Percentiles rank a stretch among this genome's conserved stretches.
Conservation (phyloP, 2,329 filamentous ascomycete genomes). For the Neopestalotiopsis sp. region DNA sequence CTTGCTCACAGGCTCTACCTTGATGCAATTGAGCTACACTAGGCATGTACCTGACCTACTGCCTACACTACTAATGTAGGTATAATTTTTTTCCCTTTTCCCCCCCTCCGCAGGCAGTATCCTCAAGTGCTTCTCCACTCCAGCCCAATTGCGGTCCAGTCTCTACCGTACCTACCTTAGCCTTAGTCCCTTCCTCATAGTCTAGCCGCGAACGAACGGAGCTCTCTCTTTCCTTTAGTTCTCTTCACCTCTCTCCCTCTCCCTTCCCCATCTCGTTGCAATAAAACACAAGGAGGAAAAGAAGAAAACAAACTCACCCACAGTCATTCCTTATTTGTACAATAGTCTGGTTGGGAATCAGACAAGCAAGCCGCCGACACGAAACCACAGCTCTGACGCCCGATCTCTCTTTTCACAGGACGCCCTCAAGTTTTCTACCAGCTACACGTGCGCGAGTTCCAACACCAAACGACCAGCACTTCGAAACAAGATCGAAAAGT, state of each 20-base stretch:
- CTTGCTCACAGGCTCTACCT: no score
- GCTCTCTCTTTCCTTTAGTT: not conserved
- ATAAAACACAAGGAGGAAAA: not conserved
- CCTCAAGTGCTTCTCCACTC: no score
- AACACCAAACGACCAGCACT: not conserved
- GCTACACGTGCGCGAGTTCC: not conserved
- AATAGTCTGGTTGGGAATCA: not conserved
- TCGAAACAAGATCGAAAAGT: not conserved
- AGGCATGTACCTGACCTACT: no score
- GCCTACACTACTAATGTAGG: no score
- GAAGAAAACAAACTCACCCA: conserved; percentile 2
- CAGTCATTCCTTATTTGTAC: conserved; percentile 11
- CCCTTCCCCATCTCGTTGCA: not conserved
- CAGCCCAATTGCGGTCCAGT: not conserved
- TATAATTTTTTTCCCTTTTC: no score
- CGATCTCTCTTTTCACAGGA: not conserved
- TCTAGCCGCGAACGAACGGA: not conserved
- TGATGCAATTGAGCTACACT: no score
- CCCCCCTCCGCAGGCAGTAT: no score
- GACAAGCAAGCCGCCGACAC: not conserved
- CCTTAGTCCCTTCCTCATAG: not conserved
- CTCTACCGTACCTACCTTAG: not conserved
- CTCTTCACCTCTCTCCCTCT: not conserved
- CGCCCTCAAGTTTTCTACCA: not conserved
- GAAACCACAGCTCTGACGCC: not conserved